phyloP scores from a whole-genome alignment of 78 protist species.

The Dictyostelium purpureum region DNA sequence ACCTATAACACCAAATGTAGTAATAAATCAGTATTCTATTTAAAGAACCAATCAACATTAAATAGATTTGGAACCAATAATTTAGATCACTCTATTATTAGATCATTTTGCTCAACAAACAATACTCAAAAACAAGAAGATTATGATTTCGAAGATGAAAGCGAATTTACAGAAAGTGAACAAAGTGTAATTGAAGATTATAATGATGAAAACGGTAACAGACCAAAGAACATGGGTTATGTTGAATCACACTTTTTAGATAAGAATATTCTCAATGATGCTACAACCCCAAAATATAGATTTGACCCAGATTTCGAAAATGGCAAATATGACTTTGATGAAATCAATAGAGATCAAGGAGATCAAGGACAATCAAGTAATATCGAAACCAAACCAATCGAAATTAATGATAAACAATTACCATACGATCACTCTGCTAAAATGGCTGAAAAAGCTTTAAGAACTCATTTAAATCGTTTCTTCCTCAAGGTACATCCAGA shows the following conservation, averaged over 20 bases:
- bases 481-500: conserved; percentile 65
- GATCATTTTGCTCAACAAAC: background rate
- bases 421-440: conserved; percentile 41
- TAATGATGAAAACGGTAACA: background rate
- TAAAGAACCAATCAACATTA: no score
- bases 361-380: background rate
- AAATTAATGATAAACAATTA: conserved; percentile 5
- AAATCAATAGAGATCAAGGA: background rate
- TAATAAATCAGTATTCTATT: no score
- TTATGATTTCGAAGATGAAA: no score
- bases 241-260: background rate
- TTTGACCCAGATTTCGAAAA: background rate
- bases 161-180: no score
- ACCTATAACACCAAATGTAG: no score
- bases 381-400: background rate
- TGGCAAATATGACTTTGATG: background rate
- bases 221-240: background rate
- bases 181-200: no score
- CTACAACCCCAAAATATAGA: background rate
- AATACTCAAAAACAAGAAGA: background rate
- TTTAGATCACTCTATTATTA: no score
- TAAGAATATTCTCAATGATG: background rate
- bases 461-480: conserved; percentile 33
- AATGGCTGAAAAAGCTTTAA: background rate
- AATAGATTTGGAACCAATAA: no score